Conservation (phyloP, 345 rosid species). For the Citrus australasica region DNA sequence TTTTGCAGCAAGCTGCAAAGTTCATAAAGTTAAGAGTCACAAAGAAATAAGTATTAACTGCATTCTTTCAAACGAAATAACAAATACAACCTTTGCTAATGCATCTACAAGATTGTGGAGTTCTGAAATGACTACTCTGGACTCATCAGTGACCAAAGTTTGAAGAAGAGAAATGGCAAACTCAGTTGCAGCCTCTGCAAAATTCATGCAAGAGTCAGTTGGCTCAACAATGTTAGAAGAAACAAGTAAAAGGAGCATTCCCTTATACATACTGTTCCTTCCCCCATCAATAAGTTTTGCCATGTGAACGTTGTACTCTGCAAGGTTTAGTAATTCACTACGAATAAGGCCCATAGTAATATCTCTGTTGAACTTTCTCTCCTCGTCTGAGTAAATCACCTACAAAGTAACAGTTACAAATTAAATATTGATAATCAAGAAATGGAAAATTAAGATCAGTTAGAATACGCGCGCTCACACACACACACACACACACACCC, state of each 20-base stretch:
- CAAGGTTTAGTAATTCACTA: constrained; percentile 83
- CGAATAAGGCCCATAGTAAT: constrained; percentile 80
- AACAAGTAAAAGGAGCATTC: constrained; percentile 7
- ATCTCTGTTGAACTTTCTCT: constrained; percentile 88
- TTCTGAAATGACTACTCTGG: constrained; percentile 90
- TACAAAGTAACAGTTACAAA: constrained; percentile 24
- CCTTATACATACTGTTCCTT: constrained; percentile 65
- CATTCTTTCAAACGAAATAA: neutral
- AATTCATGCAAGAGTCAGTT: constrained; percentile 13
- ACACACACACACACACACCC: neutral
- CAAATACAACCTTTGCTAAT: constrained; percentile 63
- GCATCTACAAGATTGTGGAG: constrained; percentile 93
- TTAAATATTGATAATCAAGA: neutral
- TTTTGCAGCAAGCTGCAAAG: constrained; percentile 69
- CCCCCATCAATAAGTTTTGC: constrained; percentile 96
- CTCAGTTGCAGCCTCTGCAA: constrained; percentile 85
- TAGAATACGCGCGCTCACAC: neutral
- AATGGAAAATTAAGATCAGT: neutral
- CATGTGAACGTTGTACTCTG: constrained; percentile 92
- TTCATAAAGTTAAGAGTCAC: constrained; percentile 12
- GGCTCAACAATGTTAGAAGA: neutral
- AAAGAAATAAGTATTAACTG: neutral
- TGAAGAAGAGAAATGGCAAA: constrained; percentile 81
- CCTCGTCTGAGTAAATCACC: constrained; percentile 97
- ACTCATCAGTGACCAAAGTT: constrained; percentile 72